Evolutionary conservation across 163 green algal genomes (phyloP), one percentile per base, ranked within the genome.

Genomic region (Trebouxiophyceae sp.): DNA sequence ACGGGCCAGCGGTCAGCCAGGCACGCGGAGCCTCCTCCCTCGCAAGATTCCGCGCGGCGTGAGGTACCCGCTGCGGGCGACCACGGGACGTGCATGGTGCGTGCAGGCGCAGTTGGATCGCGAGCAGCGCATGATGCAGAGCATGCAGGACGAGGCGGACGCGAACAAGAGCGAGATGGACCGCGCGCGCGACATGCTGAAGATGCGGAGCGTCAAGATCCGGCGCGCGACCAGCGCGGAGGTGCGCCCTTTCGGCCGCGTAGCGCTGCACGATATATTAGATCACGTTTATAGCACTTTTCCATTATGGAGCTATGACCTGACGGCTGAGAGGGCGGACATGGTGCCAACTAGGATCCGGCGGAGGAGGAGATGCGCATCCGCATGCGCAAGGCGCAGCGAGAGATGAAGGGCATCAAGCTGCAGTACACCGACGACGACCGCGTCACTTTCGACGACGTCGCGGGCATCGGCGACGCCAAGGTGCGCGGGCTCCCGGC

Each of bases 391-490:
- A 66, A 77, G 44, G 78, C 83, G 2, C 67, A 82, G 24, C 78
- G 79, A 29, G 69, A 81, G 56, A 76, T 91, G 44, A 90, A 91
- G 76, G 81, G 85, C 56, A 75, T 91, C 65, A 95, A 93, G 77
- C 80, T 93, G 65, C 77, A 87, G 78, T 82, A 83, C 62, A 57
- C 76, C 0, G 86, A 93, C 54, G 78, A 88, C 46, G 68, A 75
- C 5, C 66, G 74, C 32, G 78, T 83, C 65, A 90, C 89, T 71
- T 98, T 98, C 73, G 85, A 93, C 57, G 93, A 98, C 77, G 88
- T 97, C 39, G 93, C 93, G 3, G 93, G 93, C 28, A 90, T 96
- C 29, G 86, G 85, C 19, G 86, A 93, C 66, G 92, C 88, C 32
- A 96, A 97, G 85, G 82, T 92, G 8, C 16, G 39, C 16, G 39